A percentile compares a stretch with the other conserved stretches of the same genome.
Evolutionary conservation across 2,329 filamentous ascomycete species (phyloP).

Genomic region (Pseudogymnoascus sp.): DNA sequence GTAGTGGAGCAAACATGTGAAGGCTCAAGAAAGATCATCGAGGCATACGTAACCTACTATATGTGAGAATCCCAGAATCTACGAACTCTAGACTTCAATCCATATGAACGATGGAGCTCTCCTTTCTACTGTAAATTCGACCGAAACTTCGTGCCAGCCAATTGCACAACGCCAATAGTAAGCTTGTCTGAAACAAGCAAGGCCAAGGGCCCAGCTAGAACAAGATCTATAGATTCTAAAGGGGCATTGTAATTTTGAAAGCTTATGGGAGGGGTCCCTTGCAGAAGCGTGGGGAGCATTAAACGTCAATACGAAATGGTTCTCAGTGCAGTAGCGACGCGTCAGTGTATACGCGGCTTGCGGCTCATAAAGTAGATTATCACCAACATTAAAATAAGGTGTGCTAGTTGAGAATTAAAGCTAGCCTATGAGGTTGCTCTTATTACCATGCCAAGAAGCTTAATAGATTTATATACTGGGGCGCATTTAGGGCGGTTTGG

Average conservation of each 20-base stretch:
- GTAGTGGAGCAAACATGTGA: not conserved
- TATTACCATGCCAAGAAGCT: not conserved
- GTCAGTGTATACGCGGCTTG: not conserved
- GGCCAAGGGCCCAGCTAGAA: not conserved
- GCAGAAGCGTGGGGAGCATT: not conserved
- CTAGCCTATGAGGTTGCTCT: conserved; percentile 20
- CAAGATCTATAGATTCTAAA: not conserved
- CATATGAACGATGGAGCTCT: not conserved
- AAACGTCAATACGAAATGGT: not conserved
- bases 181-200: not conserved
- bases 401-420: conserved; percentile 18
- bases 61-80: not conserved
- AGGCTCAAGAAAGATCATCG: not conserved
- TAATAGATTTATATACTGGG: not conserved
- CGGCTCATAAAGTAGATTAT: not conserved
- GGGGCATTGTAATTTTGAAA: not conserved
- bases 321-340: not conserved
- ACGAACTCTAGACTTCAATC: not conserved
- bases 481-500: not conserved
- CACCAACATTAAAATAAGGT: not conserved
- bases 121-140: not conserved
- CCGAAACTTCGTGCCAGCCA: not conserved
- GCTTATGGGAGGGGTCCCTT: not conserved
- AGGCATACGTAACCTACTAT: not conserved
- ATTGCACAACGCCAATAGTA: not conserved